phyloP scores from a whole-genome alignment of 2,329 filamentous ascomycete species.

The Cadophora gregata region DNA sequence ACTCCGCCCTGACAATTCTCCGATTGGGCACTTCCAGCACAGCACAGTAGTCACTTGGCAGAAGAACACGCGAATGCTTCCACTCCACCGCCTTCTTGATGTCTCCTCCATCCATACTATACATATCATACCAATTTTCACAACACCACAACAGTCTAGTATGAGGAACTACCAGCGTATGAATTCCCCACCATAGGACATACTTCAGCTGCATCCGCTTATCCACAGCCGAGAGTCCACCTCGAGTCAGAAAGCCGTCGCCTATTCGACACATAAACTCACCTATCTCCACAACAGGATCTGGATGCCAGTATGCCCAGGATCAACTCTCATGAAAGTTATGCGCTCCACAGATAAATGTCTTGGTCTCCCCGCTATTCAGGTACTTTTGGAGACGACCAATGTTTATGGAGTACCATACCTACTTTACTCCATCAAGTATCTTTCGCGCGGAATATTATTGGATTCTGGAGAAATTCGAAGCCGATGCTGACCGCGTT shows the following conservation, averaged over 20 bases:
- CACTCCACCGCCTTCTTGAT: slow-evolving; percentile 30
- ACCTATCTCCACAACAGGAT: neutral
- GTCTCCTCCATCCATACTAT: neutral
- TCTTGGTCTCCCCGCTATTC: slow-evolving; percentile 6
- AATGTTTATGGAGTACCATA: no score
- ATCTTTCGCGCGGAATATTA: neutral
- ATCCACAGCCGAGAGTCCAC: neutral
- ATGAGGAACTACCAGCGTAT: neutral
- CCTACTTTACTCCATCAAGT: no score
- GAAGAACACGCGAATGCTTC: slow-evolving; percentile 8
- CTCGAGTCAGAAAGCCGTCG: neutral
- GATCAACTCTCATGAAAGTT: neutral
- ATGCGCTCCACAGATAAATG: neutral
- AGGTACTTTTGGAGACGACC: slow-evolving; percentile 4
- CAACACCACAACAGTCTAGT: neutral
- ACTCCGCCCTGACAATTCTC: slow-evolving; percentile 5
- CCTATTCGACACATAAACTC: neutral
- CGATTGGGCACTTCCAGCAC: slow-evolving; percentile 14
- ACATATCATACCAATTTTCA: neutral
- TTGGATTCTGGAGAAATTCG: neutral
- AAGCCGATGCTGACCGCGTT: slow-evolving; percentile 11
- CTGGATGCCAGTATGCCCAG: neutral
- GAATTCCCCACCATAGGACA: neutral
- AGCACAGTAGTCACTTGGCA: slow-evolving; percentile 36
- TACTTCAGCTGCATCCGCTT: neutral